Evolutionary conservation across 345 rosid species (phyloP), one percentile per base, ranked within the genome.

Genomic region (Bruguiera parviflora): DNA sequence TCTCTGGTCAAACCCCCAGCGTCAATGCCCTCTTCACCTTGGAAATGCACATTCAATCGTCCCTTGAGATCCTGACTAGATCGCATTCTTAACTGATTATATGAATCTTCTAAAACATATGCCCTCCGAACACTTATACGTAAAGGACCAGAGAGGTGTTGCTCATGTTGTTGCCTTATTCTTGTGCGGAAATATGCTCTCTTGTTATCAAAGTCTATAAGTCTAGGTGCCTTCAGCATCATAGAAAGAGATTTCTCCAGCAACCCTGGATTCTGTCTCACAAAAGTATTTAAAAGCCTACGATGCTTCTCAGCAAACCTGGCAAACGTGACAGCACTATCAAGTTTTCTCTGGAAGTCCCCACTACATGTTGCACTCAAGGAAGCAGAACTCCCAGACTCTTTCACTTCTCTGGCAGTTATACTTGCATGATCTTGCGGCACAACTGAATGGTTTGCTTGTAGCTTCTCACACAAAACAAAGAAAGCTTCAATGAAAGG

Each of bases 11-110:
- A 83, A 61, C 98, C 98, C 43, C 98, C 98, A 61, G 98, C 98
- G 89, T 94, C 98, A 76, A 94, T 91, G 60, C 98, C 98, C 79
- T 94, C 98, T 73, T 94, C 98, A 73, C 97, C 97, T 81, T 94
- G 98, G 79, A 94, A 94, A 73, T 89, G 96, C 73, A 94, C 97
- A 33, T 91, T 94, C 73, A 91, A 73, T 59, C 97, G 88, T 76
- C 98, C 98, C 79, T 82, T 94, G 71, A 94, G 81, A 81, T 94
- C 98, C 75, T 79, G 96, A 55, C 76, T 84, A 73, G 98, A 83
- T 62, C 96, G 89, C 97, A 94, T 88, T 31, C 98, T 85, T 77
- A 94, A 82, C 84, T 94, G 97, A 82, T 94, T 91, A 83, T 91
- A 94, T 1, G 98, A 94, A 79, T 94, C 97, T 84, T 94, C 98